A percentile compares a stretch with the other conserved stretches of the same genome.
Evolutionary conservation across 1,139 yeast species (phyloP).

Genomic region (Taiozyma sp.): DNA sequence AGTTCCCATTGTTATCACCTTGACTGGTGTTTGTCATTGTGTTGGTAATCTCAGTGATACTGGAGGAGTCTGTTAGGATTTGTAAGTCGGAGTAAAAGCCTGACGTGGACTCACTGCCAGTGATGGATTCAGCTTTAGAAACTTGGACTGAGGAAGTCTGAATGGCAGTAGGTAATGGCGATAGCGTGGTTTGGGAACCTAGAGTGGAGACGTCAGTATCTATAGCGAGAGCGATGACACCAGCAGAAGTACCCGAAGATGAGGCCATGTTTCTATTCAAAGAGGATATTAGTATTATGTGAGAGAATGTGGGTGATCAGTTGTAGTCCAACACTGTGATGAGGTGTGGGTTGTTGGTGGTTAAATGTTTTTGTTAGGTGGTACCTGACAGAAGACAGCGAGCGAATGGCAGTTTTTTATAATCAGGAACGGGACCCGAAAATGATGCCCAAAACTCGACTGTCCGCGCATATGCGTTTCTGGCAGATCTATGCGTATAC

Average conservation of each 20-base stretch:
- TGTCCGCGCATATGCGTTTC: background rate
- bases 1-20: constrained; percentile 5
- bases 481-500: background rate
- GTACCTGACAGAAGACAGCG: background rate
- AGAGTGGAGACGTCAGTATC: constrained; percentile 1
- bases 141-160: constrained; percentile 2
- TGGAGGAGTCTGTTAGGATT: constrained; percentile 20
- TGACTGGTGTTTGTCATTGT: constrained; percentile 7
- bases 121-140: background rate
- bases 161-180: constrained; percentile 12
- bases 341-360: background rate
- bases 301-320: background rate
- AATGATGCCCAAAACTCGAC: background rate
- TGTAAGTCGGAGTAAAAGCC: constrained; percentile 21
- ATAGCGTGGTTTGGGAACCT: background rate
- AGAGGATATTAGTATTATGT: background rate
- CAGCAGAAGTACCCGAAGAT: constrained; percentile 7
- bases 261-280: constrained; percentile 1
- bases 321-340: background rate
- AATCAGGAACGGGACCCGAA: background rate
- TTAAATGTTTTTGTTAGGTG: background rate
- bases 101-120: constrained; percentile 3
- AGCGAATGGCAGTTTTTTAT: background rate
- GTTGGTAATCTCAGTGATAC: constrained; percentile 10
- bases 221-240: constrained; percentile 9